Base-by-base conservation (phyloP, 75 land plant species). In the Larix kaempferi region DNA sequence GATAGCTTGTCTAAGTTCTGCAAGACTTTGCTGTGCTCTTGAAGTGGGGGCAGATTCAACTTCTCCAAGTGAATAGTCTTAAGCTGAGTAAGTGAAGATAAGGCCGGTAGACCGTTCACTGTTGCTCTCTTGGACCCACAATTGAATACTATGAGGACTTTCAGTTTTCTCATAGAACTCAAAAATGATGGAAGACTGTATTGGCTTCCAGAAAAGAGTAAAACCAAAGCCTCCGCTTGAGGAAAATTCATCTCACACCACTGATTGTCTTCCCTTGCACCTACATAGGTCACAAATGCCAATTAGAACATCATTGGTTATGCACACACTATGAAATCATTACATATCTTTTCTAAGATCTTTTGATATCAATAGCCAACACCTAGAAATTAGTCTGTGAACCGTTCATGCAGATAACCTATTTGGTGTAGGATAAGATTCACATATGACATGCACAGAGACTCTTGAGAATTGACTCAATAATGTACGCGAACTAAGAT, bases 61-160 rank as follows among this genome's bases (percentile, higher is more conserved):
- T 77, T 85, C 65, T 90, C 92, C n/a, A 90, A 76, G 86, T 87
- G 86, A n/a, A 87, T 81, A 82, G 84, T 85, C 17, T 81, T 77
- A 76, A 90, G 60, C 63, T 78, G 82, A 25, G 75, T 33, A 33
- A 90, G 56, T 7, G 78, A 76, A 17, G 82, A n/a, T 41, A 87
- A 83, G 3, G 78, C 86, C 13, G 85, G 71, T 13, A 85, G 39
- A 49, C 85, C 85, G 39, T 71, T 54, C 21, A 87, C 86, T 1
- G 17, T 33, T 8, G 92, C 84, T 52, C 58, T 44, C 0, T 81
- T 67, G 16, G 73, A 62, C 16, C 81, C 71, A 60, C 81, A 64
- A 57, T 90, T 90, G 23, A 83, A 66, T 7, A 90, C 0, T 3
- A 90, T 73, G 6, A 90, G 73, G 33, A 80, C 79, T 60, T 88